Conservation (phyloP, 768 basidiomycete species). For the Megacollybia marginata region DNA sequence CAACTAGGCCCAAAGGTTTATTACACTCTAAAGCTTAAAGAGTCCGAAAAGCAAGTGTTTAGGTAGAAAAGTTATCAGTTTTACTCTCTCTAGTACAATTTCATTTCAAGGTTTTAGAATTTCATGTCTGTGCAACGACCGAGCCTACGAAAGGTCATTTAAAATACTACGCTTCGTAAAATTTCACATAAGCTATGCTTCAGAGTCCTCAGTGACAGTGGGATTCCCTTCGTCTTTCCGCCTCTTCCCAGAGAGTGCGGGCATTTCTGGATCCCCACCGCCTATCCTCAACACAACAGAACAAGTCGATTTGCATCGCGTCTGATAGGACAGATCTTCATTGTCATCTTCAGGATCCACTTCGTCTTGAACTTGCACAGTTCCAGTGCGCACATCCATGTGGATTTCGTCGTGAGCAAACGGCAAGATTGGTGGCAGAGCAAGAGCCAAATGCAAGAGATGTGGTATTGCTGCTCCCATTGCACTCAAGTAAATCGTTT, state of each 20-base stretch:
- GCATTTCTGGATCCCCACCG: slow-evolving; percentile 32
- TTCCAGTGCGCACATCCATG: slow-evolving; percentile 58
- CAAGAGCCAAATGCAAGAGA: slow-evolving; percentile 59
- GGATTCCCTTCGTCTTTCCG: background rate
- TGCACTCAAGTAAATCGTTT: slow-evolving; percentile 66
- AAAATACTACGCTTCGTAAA: no score
- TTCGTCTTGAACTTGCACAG: slow-evolving; percentile 73
- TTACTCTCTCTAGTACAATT: no score
- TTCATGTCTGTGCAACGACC: no score
- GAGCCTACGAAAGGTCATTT: no score
- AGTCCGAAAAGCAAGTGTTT: no score
- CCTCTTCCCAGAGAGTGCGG: background rate
- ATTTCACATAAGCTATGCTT: no score
- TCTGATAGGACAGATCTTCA: slow-evolving; percentile 58
- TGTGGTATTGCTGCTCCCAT: slow-evolving; percentile 90
- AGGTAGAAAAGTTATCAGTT: no score
- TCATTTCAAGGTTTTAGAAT: no score
- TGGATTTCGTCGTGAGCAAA: slow-evolving; percentile 56
- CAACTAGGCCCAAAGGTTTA: no score
- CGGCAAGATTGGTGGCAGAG: slow-evolving; percentile 68
- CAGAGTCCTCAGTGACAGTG: background rate
- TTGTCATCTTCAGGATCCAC: slow-evolving; percentile 68
- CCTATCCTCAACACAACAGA: slow-evolving; percentile 55
- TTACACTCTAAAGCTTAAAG: no score
- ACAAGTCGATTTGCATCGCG: slow-evolving; percentile 66